A percentile compares a stretch with the other conserved stretches of the same genome.
These are phyloP conservation scores for Clavariopsis aquatica DNA, from an alignment of 495 filamentous ascomycete species.

Conservation along the genomic window DNA sequence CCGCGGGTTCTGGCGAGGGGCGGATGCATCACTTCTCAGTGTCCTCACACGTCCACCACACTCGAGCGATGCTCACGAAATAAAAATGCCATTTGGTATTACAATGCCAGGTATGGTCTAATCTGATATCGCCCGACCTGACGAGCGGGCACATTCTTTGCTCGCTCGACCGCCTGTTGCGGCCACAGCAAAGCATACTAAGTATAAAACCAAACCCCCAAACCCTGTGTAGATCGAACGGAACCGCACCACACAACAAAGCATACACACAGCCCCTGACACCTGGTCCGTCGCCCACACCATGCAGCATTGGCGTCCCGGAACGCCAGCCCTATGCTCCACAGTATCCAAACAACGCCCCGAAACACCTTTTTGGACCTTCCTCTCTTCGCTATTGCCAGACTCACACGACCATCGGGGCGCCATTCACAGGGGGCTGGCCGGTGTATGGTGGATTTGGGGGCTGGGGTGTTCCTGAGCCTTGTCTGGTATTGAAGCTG, in stretches of 20 bases:
- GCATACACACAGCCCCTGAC: not conserved
- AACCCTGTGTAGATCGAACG: slow-evolving; percentile 1
- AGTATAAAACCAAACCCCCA: not conserved
- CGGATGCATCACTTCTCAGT: slow-evolving; percentile 9
- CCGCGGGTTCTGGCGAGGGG: not conserved
- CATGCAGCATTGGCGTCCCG: not conserved
- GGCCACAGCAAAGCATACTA: not conserved
- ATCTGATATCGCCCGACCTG: not conserved
- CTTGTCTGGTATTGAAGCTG: slow-evolving; percentile 22
- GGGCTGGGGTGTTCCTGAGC: slow-evolving; percentile 38
- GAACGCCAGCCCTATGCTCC: not conserved
- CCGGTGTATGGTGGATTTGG: slow-evolving; percentile 19
- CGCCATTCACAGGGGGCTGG: slow-evolving; percentile 10
- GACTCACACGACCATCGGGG: slow-evolving; percentile 27
- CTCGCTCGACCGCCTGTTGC: not conserved
- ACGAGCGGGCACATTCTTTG: not conserved
- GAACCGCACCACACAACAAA: not conserved
- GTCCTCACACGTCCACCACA: too few species aligned
- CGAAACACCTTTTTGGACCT: not conserved
- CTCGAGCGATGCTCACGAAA: too few species aligned
- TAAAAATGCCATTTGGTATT: slow-evolving; percentile 2
- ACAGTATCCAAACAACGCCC: slow-evolving; percentile 8
- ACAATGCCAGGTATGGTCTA: not conserved
- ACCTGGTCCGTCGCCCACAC: not conserved
- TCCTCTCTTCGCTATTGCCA: not conserved